These are phyloP conservation scores for Rheum nobile DNA, from an alignment of 148 eudicot species.

Conservation along the genomic window DNA sequence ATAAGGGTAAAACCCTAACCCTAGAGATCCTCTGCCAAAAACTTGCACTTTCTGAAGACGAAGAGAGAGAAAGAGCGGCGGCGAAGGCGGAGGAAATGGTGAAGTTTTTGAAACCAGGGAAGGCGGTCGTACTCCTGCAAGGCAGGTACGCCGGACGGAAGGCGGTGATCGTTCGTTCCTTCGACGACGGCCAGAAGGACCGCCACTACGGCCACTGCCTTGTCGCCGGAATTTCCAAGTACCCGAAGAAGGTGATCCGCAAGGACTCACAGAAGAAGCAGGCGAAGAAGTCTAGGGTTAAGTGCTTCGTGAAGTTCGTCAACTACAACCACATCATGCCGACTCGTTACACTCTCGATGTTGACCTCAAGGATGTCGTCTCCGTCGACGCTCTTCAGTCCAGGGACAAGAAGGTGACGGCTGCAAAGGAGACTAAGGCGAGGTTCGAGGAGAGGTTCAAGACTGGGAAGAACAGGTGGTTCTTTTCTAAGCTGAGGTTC, in stretches of 20 bases:
- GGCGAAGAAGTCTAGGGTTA: conserved; percentile 29
- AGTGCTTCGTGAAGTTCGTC: conserved; percentile 23
- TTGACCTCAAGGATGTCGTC: conserved; percentile 25
- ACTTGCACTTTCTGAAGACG: background rate
- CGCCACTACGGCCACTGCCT: conserved; percentile 35
- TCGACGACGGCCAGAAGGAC: conserved; percentile 27
- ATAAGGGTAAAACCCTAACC: background rate
- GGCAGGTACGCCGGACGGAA: conserved; percentile 27
- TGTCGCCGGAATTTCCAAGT: conserved; percentile 31
- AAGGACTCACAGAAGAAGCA: conserved; percentile 31
- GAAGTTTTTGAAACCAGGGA: conserved; percentile 29
- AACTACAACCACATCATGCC: conserved; percentile 37
- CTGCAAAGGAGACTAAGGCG: conserved; percentile 23
- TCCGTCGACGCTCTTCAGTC: conserved; percentile 14
- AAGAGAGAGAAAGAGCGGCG: background rate
- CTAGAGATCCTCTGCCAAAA: background rate
- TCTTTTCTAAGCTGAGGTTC: conserved; percentile 27
- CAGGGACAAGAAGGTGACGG: conserved; percentile 31
- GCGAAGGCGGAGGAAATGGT: conserved; percentile 11
- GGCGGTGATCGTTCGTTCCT: conserved; percentile 20
- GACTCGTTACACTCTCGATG: conserved; percentile 31
- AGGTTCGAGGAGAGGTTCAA: conserved; percentile 32
- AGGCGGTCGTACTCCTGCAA: conserved; percentile 28
- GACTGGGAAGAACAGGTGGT: conserved; percentile 34
- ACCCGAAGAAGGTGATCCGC: conserved; percentile 33